phyloP scores from a whole-genome alignment of 1,139 yeast genomes.

The Candida buenavistaensis region DNA sequence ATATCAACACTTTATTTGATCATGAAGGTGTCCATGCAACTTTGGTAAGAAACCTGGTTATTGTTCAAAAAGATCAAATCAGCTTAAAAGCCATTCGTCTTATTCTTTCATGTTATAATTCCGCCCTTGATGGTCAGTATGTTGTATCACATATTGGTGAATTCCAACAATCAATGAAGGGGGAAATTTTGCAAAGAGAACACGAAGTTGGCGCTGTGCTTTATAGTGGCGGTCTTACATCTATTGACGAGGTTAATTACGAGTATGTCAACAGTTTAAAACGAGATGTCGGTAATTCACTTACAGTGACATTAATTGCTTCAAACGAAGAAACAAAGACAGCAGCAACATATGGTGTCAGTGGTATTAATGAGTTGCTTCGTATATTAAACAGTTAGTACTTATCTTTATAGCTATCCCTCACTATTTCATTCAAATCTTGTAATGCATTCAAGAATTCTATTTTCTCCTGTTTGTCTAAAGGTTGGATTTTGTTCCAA shows the following conservation, averaged over 20 bases:
- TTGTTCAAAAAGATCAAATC: slow-evolving; percentile 60
- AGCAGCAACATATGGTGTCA: slow-evolving; percentile 66
- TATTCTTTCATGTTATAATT: slow-evolving; percentile 34
- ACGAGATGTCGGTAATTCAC: slow-evolving; percentile 29
- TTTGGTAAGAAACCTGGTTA: slow-evolving; percentile 65
- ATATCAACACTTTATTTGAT: slow-evolving; percentile 74
- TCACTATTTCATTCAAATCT: slow-evolving; percentile 55
- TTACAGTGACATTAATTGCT: slow-evolving; percentile 61
- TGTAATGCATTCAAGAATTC: slow-evolving; percentile 46
- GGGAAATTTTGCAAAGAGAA: slow-evolving; percentile 1
- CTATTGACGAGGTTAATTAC: slow-evolving; percentile 69
- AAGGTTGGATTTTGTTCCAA: slow-evolving; percentile 53
- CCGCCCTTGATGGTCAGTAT: slow-evolving; percentile 18
- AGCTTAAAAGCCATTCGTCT: slow-evolving; percentile 55
- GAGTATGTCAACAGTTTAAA: slow-evolving; percentile 54
- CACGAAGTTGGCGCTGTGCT: slow-evolving; percentile 39
- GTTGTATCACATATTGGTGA: slow-evolving; percentile 20
- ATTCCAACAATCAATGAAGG: slow-evolving; percentile 6
- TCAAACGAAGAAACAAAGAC: slow-evolving; percentile 44
- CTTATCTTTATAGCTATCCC: slow-evolving; percentile 43
- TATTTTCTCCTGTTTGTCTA: slow-evolving; percentile 47
- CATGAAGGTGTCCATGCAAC: slow-evolving; percentile 75
- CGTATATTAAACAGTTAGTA: slow-evolving; percentile 32
- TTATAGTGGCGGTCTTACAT: slow-evolving; percentile 69
- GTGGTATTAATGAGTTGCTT: slow-evolving; percentile 78